Percentiles rank a stretch among this genome's conserved stretches.
Evolutionary conservation across 2,329 filamentous ascomycete species (phyloP).

Genomic region (Neopestalotiopsis sp.): DNA sequence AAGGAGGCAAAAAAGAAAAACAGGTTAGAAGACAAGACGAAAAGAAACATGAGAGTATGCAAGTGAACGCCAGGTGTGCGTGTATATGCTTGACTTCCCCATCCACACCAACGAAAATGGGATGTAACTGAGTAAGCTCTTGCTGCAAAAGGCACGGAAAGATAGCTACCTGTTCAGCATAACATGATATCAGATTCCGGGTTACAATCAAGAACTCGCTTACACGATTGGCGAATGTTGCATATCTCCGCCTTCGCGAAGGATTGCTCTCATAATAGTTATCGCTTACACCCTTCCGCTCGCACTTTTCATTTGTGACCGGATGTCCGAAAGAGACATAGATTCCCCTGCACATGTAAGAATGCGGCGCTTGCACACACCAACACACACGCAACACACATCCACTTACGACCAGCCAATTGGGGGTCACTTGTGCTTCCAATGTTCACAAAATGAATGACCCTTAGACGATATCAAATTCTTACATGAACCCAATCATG

Average conservation of each 20-base stretch:
- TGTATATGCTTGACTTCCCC: not conserved
- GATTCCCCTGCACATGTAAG: not conserved
- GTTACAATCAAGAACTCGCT: not conserved
- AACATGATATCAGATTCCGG: not conserved
- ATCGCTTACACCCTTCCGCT: not conserved
- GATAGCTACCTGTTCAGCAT: not conserved
- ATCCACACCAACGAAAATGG: not conserved
- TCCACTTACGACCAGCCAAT: not conserved
- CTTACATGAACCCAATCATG: not conserved
- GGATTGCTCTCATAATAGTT: not conserved
- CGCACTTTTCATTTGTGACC: not conserved
- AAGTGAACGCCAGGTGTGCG: not conserved
- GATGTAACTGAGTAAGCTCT: not conserved
- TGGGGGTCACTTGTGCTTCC: not conserved
- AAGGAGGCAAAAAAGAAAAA: not conserved
- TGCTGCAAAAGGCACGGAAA: not conserved
- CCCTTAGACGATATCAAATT: conserved; percentile 1
- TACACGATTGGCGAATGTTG: not conserved
- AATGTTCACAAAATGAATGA: not conserved
- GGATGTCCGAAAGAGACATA: not conserved
- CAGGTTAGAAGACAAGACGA: not conserved
- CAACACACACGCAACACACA: not conserved
- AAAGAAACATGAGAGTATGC: not conserved
- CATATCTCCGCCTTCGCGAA: not conserved
- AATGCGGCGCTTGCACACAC: not conserved